Base-by-base conservation (phyloP, 768 basidiomycete species). In the Lepiota venenata region DNA sequence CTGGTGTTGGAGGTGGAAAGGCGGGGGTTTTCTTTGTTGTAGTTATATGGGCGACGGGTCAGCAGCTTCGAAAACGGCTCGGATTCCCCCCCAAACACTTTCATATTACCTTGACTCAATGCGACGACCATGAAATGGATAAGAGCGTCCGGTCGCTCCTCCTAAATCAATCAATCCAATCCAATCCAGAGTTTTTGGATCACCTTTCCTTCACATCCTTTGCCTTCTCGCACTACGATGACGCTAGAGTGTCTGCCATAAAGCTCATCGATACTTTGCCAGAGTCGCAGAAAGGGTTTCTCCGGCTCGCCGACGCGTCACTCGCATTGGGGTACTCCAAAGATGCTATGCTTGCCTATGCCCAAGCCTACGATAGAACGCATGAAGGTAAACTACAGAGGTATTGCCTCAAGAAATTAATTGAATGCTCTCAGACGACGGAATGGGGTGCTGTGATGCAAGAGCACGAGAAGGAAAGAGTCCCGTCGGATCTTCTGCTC, bases 341-440 rank as follows among this genome's bases (percentile, higher is more conserved):
- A 60, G 69, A 81, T 11, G 75, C 81, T 0, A 83, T 84, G 79
- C 69, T 84, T 4, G 71, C 80, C 0, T 83, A 74, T 58, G 80
- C 75, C n/a, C 71, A 69, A 41, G 75, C 76, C 4, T 75, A 74
- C 55, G 68, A 74, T 9, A 72, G 72, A 12, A 61, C 72, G 2
- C 50, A 61, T 3, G 74, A 78, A 37, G 56, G 61, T 5, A 76
- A 73, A 55, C 52, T 74, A 4, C 63, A 64, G 29, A 56, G 56
- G 1, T 78, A 83, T 57, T 78, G 77, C 55, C 29, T 80, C 42
- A 76, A 75, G 62, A 75, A 73, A 60, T 60, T 84, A 8, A 54
- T 70, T 0, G 70, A 72, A 32, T 79, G 77, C 60, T 72, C 78
- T 1, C 66, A 68, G 41, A 53, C 71, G 40, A 81, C 81, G 5